Conservation (phyloP, 768 basidiomycete species). For the Termitomyces sp. region DNA sequence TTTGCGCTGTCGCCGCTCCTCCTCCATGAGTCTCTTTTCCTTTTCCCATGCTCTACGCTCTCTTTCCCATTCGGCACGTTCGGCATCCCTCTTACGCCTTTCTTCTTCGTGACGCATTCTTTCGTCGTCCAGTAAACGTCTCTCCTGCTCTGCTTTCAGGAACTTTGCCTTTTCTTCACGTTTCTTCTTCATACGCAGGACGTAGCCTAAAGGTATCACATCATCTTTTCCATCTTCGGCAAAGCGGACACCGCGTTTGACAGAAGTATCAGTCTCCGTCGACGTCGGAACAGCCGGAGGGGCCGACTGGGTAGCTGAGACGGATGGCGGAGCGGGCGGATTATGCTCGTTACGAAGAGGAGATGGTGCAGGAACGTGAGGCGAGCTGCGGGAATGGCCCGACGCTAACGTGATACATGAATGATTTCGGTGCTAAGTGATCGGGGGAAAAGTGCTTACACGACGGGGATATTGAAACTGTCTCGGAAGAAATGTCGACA, state of each 20-base stretch:
- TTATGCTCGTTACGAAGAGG: conserved; percentile 41
- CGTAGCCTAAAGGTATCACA: conserved; percentile 60
- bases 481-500: conserved; percentile 14
- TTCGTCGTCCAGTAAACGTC: conserved; percentile 45
- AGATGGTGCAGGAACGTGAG: conserved; percentile 42
- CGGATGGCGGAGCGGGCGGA: conserved; percentile 11
- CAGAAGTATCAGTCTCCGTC: conserved; percentile 17
- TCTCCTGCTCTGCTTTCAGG: conserved; percentile 53
- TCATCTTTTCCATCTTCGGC: conserved; percentile 66
- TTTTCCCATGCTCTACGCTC: conserved; percentile 45
- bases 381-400: conserved; percentile 21
- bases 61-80: conserved; percentile 43
- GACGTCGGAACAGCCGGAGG: conserved; percentile 9
- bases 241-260: conserved; percentile 60
- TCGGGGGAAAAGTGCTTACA: conserved; percentile 12
- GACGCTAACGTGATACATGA: conserved; percentile 17
- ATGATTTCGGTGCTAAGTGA: background rate
- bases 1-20: conserved; percentile 45
- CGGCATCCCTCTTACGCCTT: conserved; percentile 36
- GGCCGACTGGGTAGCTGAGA: conserved; percentile 4
- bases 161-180: conserved; percentile 70
- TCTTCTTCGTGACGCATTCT: conserved; percentile 40
- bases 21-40: conserved; percentile 45
- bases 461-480: conserved; percentile 9
- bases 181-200: conserved; percentile 67